Conservation (phyloP, 2,329 filamentous ascomycete genomes). For the Fusarium dimerum region DNA sequence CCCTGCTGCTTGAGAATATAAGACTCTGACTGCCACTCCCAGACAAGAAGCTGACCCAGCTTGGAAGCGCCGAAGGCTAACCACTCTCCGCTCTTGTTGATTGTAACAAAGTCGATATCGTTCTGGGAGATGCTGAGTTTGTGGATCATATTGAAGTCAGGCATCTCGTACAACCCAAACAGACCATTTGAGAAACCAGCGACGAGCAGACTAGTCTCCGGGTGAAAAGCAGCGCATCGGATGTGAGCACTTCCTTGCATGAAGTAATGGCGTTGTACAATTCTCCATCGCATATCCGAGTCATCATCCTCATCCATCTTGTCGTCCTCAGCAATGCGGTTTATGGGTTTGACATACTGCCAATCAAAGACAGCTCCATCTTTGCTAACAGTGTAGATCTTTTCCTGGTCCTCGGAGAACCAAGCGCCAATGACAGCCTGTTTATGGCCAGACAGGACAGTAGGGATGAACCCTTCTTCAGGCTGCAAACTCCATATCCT, state of each 20-base stretch:
- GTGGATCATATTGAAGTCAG: conserved; percentile 94
- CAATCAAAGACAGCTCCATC: conserved; percentile 96
- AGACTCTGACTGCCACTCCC: conserved; percentile 99
- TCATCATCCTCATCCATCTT: conserved; percentile 62
- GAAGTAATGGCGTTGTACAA: conserved; percentile 89
- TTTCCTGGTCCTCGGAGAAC: conserved; percentile 94
- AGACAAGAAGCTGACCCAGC: conserved; percentile 92
- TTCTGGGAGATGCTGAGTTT: conserved; percentile 93
- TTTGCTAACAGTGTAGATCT: conserved; percentile 93
- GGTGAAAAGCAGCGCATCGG: conserved; percentile 87
- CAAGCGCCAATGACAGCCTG: conserved; percentile 92
- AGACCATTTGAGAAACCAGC: conserved; percentile 93
- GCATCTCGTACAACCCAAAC: conserved; percentile 93
- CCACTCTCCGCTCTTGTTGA: conserved; percentile 96
- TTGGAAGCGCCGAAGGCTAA: conserved; percentile 95
- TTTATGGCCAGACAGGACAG: conserved; percentile 86
- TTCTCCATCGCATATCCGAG: conserved; percentile 80
- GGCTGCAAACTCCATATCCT: conserved; percentile 92
- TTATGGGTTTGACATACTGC: conserved; percentile 72
- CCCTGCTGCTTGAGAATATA: conserved; percentile 98
- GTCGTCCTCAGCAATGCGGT: conserved; percentile 56
- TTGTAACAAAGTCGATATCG: conserved; percentile 90
- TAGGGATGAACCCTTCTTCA: conserved; percentile 86
- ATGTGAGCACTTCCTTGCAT: conserved; percentile 87
- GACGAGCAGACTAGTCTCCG: conserved; percentile 86